These are phyloP conservation scores for Lentithecium fluviatile DNA, from an alignment of 495 filamentous ascomycete species.

Conservation along the genomic window DNA sequence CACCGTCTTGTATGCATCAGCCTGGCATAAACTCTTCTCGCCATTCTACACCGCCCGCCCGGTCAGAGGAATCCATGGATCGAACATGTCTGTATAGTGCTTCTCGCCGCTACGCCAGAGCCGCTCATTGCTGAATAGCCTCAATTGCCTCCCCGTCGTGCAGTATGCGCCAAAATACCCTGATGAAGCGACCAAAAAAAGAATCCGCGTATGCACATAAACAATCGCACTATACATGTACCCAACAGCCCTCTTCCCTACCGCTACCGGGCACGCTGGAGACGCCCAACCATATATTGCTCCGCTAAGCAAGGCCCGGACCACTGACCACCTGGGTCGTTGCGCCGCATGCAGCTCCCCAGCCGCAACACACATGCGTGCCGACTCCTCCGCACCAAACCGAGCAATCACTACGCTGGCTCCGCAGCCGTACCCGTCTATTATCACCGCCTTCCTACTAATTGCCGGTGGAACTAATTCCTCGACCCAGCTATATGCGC, in stretches of 20 bases:
- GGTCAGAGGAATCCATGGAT: no score
- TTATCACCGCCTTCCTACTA: not conserved
- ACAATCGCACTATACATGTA: constrained; percentile 12
- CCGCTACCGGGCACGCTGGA: not conserved
- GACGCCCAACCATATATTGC: constrained; percentile 32
- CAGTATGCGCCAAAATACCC: not conserved
- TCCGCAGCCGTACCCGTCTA: not conserved
- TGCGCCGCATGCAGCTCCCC: constrained; percentile 11
- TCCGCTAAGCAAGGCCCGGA: not conserved
- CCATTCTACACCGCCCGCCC: no score
- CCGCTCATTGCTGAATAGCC: not conserved
- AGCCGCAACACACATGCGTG: not conserved
- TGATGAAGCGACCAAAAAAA: constrained; percentile 17
- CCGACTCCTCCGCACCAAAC: not conserved
- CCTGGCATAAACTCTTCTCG: no score
- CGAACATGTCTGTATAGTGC: no score
- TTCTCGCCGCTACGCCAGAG: no score
- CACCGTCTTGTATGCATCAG: no score
- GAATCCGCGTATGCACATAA: constrained; percentile 25
- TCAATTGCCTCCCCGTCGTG: not conserved
- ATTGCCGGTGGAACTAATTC: constrained; percentile 18
- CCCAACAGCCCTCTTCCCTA: constrained; percentile 26
- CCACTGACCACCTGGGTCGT: not conserved
- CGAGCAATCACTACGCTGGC: not conserved
- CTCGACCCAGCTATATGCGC: constrained; percentile 28